phyloP scores from a whole-genome alignment of 345 rosid species.

The Moricandia moricandioides region DNA sequence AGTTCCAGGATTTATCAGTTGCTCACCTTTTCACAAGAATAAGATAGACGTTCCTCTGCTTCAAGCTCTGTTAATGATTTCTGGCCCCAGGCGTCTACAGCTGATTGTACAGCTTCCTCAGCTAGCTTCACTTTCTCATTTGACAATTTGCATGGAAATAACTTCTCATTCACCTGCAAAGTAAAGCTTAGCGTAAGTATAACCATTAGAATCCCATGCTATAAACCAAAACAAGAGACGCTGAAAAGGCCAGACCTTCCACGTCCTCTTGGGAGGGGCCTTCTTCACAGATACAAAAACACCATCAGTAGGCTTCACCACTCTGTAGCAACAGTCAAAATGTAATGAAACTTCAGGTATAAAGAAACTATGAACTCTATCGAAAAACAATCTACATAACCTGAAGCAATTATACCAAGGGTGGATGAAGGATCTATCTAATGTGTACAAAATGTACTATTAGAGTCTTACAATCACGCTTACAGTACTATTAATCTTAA shows the following conservation, averaged over 20 bases:
- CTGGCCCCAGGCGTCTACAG: conserved; percentile 84
- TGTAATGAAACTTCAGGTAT: conserved; percentile 9
- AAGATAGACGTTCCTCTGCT: conserved; percentile 92
- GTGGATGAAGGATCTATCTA: conserved; percentile 2
- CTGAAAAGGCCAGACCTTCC: conserved; percentile 65
- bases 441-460: conserved; percentile 4
- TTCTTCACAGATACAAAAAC: conserved; percentile 84
- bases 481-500: not conserved
- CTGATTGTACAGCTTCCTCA: conserved; percentile 81
- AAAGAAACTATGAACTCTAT: conserved; percentile 5
- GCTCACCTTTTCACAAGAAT: conserved; percentile 91
- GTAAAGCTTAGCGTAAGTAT: not conserved
- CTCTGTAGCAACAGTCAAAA: conserved; percentile 49
- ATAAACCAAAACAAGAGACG: conserved; percentile 12
- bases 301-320: conserved; percentile 74
- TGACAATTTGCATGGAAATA: conserved; percentile 84
- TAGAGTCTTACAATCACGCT: not conserved
- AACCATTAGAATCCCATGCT: conserved; percentile 18
- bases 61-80: conserved; percentile 83
- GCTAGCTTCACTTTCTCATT: conserved; percentile 61
- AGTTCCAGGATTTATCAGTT: not conserved
- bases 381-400: conserved; percentile 1
- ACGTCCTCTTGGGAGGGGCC: conserved; percentile 72
- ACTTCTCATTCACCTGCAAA: conserved; percentile 73
- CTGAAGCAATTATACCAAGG: not conserved